These are phyloP conservation scores for Erucastrum elatum DNA, from an alignment of 345 rosid species.

Conservation along the genomic window DNA sequence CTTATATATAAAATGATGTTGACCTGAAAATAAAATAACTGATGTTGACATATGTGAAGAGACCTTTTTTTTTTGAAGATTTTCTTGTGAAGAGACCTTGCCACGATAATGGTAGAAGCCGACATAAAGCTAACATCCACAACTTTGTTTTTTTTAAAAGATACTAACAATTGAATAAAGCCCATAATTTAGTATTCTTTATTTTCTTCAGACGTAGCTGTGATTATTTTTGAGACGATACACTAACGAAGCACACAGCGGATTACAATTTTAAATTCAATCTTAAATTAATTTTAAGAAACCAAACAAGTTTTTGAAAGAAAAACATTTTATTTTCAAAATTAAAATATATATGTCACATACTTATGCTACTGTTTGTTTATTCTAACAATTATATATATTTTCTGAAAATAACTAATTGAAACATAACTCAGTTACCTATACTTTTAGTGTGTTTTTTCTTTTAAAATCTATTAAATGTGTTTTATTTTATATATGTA, in stretches of 20 bases:
- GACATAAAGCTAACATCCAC: constrained; percentile 12
- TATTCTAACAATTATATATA: too few species aligned
- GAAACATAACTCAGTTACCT: too few species aligned
- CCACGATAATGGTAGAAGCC: constrained; percentile 28
- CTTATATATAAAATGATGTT: constrained; percentile 7
- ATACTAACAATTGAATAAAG: neutral
- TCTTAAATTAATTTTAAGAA: neutral
- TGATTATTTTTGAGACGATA: neutral
- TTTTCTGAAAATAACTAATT: too few species aligned
- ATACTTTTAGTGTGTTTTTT: neutral
- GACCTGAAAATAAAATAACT: constrained; percentile 10
- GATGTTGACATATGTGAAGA: constrained; percentile 6
- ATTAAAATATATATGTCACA: too few species aligned
- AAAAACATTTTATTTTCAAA: too few species aligned
- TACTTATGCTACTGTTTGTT: too few species aligned
- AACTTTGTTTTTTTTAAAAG: neutral
- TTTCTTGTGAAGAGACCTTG: neutral
- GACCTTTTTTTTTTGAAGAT: neutral
- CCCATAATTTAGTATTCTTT: too few species aligned
- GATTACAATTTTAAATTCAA: neutral
- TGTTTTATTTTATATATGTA: neutral
- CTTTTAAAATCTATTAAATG: neutral
- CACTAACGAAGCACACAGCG: neutral
- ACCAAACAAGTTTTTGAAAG: neutral
- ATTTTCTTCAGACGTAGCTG: neutral